Base-by-base conservation (phyloP, 805 yeast genomes). In the Nakazawaea pomicola region DNA sequence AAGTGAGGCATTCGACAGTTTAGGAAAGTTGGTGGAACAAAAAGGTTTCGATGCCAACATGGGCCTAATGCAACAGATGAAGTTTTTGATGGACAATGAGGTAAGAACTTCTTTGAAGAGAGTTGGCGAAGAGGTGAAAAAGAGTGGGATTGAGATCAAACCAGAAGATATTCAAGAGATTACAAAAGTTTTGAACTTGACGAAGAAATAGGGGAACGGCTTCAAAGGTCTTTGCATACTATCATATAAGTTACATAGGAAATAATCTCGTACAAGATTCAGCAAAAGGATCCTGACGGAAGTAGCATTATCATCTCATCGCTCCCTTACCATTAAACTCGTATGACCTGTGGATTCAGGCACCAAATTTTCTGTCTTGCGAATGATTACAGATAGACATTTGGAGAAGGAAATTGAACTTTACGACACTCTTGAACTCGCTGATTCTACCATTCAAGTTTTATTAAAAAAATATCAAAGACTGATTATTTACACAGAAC, bases 1-100 rank as follows among this genome's bases (percentile, higher is more conserved):
- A 48, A 54, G 61, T 9, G 54, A 54, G n/a, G 56, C 61, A 37
- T 49, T 65, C 28, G 56, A 60, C 31, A 60, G 56, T 23, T 51
- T 61, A 40, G 56, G 58, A 28, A 50, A 53, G 10, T 55, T 64
- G 31, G 46, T 55, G 29, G 45, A 52, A 14, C 51, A 54, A 11
- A 56, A 53, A 40, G 47, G 48, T 3, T 40, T 53, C 29, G 38
- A 36, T 11, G 41, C 39, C 23, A 29, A 45, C 10, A 41, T 56
- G 28, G 34, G 55, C 1, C 19, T 54, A 20, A 45, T 46, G 46
- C 55, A 54, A 38, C 62, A 57, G 42, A 36, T 60, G 43, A 53
- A 55, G 40, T 38, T 58, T 20, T 36, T 60, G 6, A 51, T 49
- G 50, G 61, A 60, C 36, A 16, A 36, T 1, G 64, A 60, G 19